Percentiles rank a stretch among this genome's conserved stretches.
Evolutionary conservation across 306 rosid genomes (phyloP).

Genomic region (Gynostemma pentaphyllum): DNA sequence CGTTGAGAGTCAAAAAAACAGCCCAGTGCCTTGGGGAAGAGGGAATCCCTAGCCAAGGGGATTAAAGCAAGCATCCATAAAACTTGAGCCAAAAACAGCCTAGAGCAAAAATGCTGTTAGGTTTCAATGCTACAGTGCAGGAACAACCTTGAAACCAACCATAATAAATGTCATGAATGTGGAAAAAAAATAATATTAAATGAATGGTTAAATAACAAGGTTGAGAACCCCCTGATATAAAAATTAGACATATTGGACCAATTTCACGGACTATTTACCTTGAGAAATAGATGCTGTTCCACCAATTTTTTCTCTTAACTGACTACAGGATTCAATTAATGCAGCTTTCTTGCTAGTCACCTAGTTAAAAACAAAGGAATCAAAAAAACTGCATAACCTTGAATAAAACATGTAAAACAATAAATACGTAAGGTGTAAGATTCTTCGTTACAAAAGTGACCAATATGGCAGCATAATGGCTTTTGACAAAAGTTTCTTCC

Average conservation of each 20-base stretch:
- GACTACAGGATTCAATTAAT: conserved; percentile 52
- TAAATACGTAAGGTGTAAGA: neutral
- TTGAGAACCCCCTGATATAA: neutral
- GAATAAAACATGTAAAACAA: neutral
- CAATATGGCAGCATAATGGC: neutral
- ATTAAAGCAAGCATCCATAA: too few relatives aligned
- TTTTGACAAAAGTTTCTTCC: neutral
- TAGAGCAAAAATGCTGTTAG: neutral
- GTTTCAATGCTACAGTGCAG: neutral
- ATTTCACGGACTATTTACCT: conserved; percentile 33
- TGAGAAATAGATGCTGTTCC: conserved; percentile 49
- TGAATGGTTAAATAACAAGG: neutral
- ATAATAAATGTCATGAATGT: neutral
- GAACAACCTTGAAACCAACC: neutral
- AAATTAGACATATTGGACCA: neutral
- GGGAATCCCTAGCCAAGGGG: too few relatives aligned
- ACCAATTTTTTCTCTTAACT: conserved; percentile 61
- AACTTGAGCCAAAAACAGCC: too few relatives aligned
- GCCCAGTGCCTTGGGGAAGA: too few relatives aligned
- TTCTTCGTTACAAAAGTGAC: neutral
- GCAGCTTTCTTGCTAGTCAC: conserved; percentile 85
- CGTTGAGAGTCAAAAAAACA: too few relatives aligned
- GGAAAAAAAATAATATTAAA: neutral
- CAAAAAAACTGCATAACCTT: neutral
- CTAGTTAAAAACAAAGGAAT: conserved; percentile 23